Evolutionary conservation across 345 rosid species (phyloP).

Genomic region (Gynandropsis gynandra): DNA sequence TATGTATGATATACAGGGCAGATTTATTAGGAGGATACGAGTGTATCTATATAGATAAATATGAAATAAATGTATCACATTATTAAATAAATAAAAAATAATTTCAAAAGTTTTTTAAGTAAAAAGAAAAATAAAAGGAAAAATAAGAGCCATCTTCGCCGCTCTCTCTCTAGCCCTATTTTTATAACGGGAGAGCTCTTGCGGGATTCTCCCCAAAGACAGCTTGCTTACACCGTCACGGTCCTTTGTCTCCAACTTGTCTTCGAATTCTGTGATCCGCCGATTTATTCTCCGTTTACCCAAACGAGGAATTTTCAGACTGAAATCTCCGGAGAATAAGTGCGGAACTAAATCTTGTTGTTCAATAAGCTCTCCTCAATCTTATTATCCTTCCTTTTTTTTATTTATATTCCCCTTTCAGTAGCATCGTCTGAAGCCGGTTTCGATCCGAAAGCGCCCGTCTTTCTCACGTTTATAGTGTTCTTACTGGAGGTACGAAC

Average conservation of each 20-base stretch:
- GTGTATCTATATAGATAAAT: neutral
- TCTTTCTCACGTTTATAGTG: conserved; percentile 15
- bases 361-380: conserved; percentile 15
- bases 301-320: conserved; percentile 22
- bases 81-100: neutral
- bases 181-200: neutral
- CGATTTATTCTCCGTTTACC: conserved; percentile 5
- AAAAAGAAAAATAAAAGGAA: neutral
- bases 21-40: too few species aligned
- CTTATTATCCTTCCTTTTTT: conserved; percentile 19
- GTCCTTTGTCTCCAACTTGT: conserved; percentile 32
- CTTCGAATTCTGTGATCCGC: conserved; percentile 22
- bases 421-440: conserved; percentile 1
- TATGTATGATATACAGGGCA: neutral
- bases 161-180: neutral
- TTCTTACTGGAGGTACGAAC: conserved; percentile 20
- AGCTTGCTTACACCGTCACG: conserved; percentile 29
- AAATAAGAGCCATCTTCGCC: neutral
- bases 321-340: conserved; percentile 1
- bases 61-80: neutral
- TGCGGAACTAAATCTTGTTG: conserved; percentile 21
- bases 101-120: neutral
- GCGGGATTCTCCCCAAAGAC: conserved; percentile 18
- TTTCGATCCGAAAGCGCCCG: conserved; percentile 21
- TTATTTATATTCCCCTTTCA: conserved; percentile 17